Percentiles rank a stretch among this genome's conserved stretches.
phyloP scores from a whole-genome alignment of 176 grass and related monocot genomes.

The Raddia distichophylla region DNA sequence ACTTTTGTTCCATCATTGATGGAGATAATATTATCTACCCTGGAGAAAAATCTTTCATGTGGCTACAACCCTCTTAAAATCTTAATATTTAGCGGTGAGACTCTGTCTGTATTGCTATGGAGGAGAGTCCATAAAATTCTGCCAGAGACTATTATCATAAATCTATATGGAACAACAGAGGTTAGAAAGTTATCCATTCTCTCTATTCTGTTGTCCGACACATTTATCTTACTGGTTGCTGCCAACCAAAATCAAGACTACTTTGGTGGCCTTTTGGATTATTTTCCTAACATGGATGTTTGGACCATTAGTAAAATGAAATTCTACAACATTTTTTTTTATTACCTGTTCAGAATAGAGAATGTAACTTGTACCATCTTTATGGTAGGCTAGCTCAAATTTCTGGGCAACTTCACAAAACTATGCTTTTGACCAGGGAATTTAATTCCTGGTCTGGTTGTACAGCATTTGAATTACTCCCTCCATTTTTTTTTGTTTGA shows the following conservation, averaged over 20 bases:
- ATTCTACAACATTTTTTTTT: conserved; percentile 6
- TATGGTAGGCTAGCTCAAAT: neutral
- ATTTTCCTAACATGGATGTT: conserved; percentile 6
- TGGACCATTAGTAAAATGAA: neutral
- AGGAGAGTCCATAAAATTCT: conserved; percentile 60
- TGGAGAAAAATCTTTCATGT: conserved; percentile 47
- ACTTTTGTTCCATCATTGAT: conserved; percentile 84
- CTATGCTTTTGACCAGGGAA: neutral
- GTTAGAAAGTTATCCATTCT: conserved; percentile 49
- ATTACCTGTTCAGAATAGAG: neutral
- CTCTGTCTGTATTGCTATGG: conserved; percentile 68
- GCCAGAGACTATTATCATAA: conserved; percentile 69
- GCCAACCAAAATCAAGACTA: neutral
- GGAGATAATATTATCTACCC: conserved; percentile 54
- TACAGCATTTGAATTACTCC: neutral
- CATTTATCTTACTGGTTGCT: neutral
- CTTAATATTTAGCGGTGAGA: conserved; percentile 84
- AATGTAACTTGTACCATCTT: neutral
- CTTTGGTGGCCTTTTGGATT: neutral
- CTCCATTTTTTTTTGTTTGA: no score
- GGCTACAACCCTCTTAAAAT: conserved; percentile 61
- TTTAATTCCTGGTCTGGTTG: conserved; percentile 14
- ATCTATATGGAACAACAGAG: conserved; percentile 89
- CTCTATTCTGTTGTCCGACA: conserved; percentile 34
- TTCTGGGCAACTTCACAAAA: neutral